These are phyloP conservation scores for Nemophila menziesii DNA, from an alignment of 257 asterid genomes.

Conservation along the genomic window DNA sequence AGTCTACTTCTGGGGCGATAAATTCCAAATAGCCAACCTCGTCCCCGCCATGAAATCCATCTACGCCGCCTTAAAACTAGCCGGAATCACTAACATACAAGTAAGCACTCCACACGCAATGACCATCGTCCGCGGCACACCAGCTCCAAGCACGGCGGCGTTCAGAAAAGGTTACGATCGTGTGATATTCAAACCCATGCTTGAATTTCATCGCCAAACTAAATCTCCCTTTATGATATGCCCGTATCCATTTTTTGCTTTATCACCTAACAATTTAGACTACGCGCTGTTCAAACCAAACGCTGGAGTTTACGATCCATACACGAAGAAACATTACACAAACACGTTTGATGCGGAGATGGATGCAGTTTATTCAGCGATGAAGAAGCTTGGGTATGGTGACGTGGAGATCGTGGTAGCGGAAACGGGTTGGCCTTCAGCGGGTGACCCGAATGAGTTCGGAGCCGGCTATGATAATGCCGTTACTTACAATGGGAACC, in stretches of 20 bases:
- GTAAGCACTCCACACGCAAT: constrained; percentile 34
- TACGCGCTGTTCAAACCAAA: constrained; percentile 33
- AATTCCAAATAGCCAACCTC: constrained; percentile 17
- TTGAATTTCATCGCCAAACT: constrained; percentile 33
- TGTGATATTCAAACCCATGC: constrained; percentile 21
- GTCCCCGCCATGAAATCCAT: constrained; percentile 35
- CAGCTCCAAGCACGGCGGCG: constrained; percentile 29
- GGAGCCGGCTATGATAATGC: constrained; percentile 27
- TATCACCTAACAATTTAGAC: constrained; percentile 6
- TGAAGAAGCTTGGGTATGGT: constrained; percentile 38
- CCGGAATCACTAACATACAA: constrained; percentile 18
- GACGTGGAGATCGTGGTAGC: constrained; percentile 40
- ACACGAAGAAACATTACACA: constrained; percentile 23
- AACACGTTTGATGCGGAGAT: constrained; percentile 35
- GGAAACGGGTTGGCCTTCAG: constrained; percentile 51
- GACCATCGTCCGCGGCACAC: constrained; percentile 20
- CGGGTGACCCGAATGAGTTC: constrained; percentile 28
- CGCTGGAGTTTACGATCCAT: constrained; percentile 23
- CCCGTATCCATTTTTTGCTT: constrained; percentile 41
- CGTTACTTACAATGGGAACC: constrained; percentile 20
- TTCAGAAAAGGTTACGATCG: constrained; percentile 24
- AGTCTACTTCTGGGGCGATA: constrained; percentile 14
- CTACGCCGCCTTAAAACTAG: constrained; percentile 23
- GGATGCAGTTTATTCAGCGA: constrained; percentile 37
- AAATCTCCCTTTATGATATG: constrained; percentile 36